Conservation (phyloP, 2,329 filamentous ascomycete species). For the Phaeosphaeria sp. region DNA sequence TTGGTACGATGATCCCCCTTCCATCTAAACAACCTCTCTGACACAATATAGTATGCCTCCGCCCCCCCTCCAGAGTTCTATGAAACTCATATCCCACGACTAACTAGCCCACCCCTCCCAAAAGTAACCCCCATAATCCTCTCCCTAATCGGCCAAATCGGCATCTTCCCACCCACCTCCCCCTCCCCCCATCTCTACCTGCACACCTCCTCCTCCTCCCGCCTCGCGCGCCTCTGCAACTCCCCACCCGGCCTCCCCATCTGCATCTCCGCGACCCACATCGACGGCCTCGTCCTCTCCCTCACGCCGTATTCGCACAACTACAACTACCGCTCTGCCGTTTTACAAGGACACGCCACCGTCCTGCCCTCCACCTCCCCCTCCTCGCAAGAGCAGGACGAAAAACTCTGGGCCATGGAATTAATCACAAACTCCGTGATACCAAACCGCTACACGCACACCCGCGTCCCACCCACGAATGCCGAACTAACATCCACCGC, state of each 20-base stretch:
- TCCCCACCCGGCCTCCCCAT: conserved; percentile 67
- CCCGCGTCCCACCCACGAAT: neutral
- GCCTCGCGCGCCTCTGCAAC: conserved; percentile 69
- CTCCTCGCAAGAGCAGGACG: neutral
- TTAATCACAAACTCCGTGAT: neutral
- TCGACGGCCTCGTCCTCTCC: conserved; percentile 81
- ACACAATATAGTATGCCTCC: neutral
- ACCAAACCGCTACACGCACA: neutral
- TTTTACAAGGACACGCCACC: conserved; percentile 76
- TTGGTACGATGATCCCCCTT: neutral
- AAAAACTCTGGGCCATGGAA: neutral
- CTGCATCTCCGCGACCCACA: conserved; percentile 73
- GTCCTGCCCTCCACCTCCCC: no score
- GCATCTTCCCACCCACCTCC: conserved; percentile 65
- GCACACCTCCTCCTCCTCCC: conserved; percentile 82
- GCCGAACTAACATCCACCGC: neutral
- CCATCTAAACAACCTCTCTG: no score
- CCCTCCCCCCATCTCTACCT: conserved; percentile 61
- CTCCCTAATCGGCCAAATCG: conserved; percentile 87
- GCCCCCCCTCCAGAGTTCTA: no score
- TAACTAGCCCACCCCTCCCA: no score
- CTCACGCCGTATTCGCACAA: conserved; percentile 82
- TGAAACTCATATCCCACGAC: no score
- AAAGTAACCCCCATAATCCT: conserved; percentile 73
- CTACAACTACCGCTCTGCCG: conserved; percentile 85